Conservation (phyloP, 331 rosid species). For the Malus hybrid region DNA sequence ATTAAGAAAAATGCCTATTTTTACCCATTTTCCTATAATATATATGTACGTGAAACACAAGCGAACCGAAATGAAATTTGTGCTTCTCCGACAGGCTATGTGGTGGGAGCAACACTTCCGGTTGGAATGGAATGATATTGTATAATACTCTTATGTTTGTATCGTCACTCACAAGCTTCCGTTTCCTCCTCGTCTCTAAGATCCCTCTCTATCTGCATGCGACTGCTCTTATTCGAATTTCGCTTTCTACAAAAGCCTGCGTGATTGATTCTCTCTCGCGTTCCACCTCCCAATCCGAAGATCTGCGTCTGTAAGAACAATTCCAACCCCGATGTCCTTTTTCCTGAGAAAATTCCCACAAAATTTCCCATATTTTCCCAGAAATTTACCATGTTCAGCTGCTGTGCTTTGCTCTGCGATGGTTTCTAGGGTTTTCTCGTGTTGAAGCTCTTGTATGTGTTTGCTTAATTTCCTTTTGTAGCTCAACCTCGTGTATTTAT, state of each 20-base stretch:
- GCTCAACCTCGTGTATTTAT: background rate
- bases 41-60: no score
- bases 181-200: no score
- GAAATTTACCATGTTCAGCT: background rate
- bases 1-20: no score
- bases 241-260: background rate
- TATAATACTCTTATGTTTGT: no score
- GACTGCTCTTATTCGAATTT: background rate
- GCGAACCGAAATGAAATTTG: no score
- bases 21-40: no score
- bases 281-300: conserved; percentile 4
- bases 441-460: background rate
- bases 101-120: no score
- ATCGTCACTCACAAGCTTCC: no score
- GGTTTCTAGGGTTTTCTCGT: conserved; percentile 8
- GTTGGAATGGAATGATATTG: no score
- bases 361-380: background rate
- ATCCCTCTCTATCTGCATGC: background rate
- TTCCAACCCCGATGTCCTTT: background rate
- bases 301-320: conserved; percentile 4
- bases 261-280: background rate
- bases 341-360: background rate
- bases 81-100: no score
- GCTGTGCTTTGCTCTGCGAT: background rate
- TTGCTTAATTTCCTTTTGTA: background rate